Conservation (phyloP, 2,329 filamentous ascomycete genomes). For the Bretziella fagacearum region DNA sequence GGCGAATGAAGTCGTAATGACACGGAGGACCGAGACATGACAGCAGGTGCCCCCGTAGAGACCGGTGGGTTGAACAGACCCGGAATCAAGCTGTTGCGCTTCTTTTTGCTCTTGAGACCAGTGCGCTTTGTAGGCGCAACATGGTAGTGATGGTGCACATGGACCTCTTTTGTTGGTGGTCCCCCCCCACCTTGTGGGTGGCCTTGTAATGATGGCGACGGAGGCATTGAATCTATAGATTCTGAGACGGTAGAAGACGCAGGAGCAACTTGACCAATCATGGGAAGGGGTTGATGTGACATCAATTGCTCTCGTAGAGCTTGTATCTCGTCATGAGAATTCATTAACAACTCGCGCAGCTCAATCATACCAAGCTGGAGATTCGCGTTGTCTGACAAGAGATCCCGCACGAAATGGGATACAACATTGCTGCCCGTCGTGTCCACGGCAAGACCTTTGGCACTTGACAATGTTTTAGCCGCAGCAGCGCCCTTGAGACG, state of each 20-base stretch:
- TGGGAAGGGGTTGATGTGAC: constrained; percentile 48
- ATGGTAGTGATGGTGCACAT: constrained; percentile 92
- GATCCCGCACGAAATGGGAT: constrained; percentile 91
- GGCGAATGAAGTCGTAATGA: constrained; percentile 9
- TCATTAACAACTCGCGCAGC: constrained; percentile 73
- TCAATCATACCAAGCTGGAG: constrained; percentile 85
- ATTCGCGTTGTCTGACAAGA: constrained; percentile 87
- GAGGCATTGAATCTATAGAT: not conserved
- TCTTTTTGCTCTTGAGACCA: constrained; percentile 49
- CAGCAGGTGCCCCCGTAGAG: not conserved
- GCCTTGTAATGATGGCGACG: constrained; percentile 13
- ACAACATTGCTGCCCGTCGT: constrained; percentile 40
- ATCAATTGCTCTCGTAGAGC: constrained; percentile 64
- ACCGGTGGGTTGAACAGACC: constrained; percentile 40
- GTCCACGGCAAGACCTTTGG: constrained; percentile 19
- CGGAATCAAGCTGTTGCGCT: constrained; percentile 46
- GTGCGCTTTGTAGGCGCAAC: constrained; percentile 42
- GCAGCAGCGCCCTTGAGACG: constrained; percentile 69
- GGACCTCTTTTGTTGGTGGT: constrained; percentile 50
- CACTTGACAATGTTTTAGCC: constrained; percentile 35
- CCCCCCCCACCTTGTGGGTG: constrained; percentile 20
- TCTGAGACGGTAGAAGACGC: not conserved
- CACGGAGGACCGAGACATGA: constrained; percentile 1
- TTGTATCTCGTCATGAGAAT: constrained; percentile 88
- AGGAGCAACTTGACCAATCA: not conserved